A percentile compares a stretch with the other conserved stretches of the same genome.
These are phyloP conservation scores for Eucalyptus marginata DNA, from an alignment of 345 rosid genomes.

Conservation along the genomic window DNA sequence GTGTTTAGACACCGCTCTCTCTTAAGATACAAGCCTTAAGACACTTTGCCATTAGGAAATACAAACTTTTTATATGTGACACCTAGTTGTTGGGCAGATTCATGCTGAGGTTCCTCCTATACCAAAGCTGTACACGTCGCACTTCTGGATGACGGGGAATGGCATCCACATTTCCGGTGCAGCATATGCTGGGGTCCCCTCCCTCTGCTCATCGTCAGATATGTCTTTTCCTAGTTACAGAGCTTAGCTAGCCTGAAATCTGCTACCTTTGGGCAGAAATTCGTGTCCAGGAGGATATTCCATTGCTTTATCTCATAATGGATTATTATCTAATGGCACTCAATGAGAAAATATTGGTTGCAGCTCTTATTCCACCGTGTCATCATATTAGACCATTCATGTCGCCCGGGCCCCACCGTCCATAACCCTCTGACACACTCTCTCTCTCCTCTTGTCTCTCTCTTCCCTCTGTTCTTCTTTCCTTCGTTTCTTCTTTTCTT, in stretches of 20 bases:
- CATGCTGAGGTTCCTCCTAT: neutral
- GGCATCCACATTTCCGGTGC: neutral
- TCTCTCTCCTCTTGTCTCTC: too few species aligned
- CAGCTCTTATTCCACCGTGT: too few species aligned
- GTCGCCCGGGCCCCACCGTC: too few species aligned
- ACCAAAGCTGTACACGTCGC: conserved; percentile 3
- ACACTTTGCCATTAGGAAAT: neutral
- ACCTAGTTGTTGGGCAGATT: neutral
- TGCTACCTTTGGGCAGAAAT: neutral
- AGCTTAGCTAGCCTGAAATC: conserved; percentile 6
- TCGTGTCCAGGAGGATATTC: neutral
- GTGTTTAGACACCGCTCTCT: neutral
- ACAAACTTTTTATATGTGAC: neutral
- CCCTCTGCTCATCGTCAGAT: neutral
- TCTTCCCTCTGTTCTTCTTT: too few species aligned
- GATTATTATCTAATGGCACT: neutral
- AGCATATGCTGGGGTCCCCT: conserved; percentile 1
- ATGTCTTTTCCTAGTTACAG: neutral
- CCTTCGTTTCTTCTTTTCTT: too few species aligned
- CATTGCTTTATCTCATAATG: conserved; percentile 3
- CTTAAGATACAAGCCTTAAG: neutral
- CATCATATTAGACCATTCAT: too few species aligned
- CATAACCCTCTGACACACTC: too few species aligned
- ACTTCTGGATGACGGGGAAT: neutral
- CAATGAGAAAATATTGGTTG: neutral